Evolutionary conservation across 2,329 filamentous ascomycete genomes (phyloP), one percentile per base, ranked within the genome.

Genomic region (Plectosphaerella sp.): DNA sequence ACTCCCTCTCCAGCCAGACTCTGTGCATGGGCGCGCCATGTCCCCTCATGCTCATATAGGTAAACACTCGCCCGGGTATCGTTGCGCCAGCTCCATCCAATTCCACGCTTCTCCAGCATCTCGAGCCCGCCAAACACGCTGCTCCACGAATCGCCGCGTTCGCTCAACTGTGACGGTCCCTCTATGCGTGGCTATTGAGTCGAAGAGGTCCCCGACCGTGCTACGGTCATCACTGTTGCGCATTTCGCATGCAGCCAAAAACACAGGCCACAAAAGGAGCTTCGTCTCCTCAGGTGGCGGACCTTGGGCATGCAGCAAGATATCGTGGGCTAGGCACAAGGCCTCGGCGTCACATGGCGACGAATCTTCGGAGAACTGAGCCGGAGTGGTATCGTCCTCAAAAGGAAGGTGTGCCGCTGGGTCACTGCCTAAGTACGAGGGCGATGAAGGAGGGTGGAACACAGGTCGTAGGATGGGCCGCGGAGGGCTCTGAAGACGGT

Each of bases 161-260:
- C 61, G 54, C 33, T 62, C 48, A 8, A 59, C 54, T 5, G 63
- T 67, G 3, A 58, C 59, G 2, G 62, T 67, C 41, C 58, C 61
- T 24, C 64, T 56, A 28, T 57, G 53, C 24, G 50, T 42, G n/a
- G 56, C 57, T 15, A 67, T 64, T 12, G 56, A 54, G 15, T 61
- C 61, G 35, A 67, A 60, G 3, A 63, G 54, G 2, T 62, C 51
- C 16, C 59, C 18, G 3, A 59, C 62, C 35, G 52, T 51, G 6
- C 48, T 49, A 20, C 64, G 49, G 47, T 67, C 65, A 12, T 59
- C 58, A 5, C 53, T 48, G 33, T 48, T 56, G 14, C 43, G 24
- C 55, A 66, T 49, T 42, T 67, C 65, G 36, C 61, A 65, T 9
- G 60, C 57, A 1, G 62, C 62, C 4, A 67, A 49, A 49, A 67